These are phyloP conservation scores for Daldinia loculata DNA, from an alignment of 495 filamentous ascomycete genomes.

Conservation along the genomic window DNA sequence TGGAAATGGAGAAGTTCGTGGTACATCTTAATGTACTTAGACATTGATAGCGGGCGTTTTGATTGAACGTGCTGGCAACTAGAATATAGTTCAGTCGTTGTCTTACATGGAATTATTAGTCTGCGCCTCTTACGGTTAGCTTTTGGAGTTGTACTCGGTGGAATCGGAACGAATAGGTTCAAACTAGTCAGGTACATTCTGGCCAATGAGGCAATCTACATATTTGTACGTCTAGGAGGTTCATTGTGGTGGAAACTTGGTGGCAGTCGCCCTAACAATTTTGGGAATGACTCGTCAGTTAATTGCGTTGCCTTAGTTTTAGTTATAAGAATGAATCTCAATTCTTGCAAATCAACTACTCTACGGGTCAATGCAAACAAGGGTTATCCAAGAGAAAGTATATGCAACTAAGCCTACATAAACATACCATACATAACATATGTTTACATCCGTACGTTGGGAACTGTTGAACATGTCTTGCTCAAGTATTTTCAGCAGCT, in stretches of 20 bases:
- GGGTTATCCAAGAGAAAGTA: not conserved
- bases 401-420: not conserved
- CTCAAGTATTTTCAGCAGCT: not conserved
- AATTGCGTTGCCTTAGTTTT: slow-evolving; percentile 2
- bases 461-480: not conserved
- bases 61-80: not conserved
- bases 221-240: not conserved
- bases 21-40: slow-evolving; percentile 65
- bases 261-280: not conserved
- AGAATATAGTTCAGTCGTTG: not conserved
- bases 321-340: slow-evolving; percentile 15
- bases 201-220: not conserved
- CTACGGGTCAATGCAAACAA: not conserved
- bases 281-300: not conserved
- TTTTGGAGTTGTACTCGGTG: not conserved
- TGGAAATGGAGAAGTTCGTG: slow-evolving; percentile 74
- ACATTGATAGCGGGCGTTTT: slow-evolving; percentile 27
- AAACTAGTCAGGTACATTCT: not conserved
- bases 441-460: not conserved
- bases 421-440: not conserved
- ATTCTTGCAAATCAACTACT: slow-evolving; percentile 1
- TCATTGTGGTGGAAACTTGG: slow-evolving; percentile 1
- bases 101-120: not conserved
- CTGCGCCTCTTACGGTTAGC: not conserved
- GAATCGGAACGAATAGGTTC: not conserved